phyloP scores from a whole-genome alignment of 805 yeast genomes.

The Saccharomycopsis olivae region DNA sequence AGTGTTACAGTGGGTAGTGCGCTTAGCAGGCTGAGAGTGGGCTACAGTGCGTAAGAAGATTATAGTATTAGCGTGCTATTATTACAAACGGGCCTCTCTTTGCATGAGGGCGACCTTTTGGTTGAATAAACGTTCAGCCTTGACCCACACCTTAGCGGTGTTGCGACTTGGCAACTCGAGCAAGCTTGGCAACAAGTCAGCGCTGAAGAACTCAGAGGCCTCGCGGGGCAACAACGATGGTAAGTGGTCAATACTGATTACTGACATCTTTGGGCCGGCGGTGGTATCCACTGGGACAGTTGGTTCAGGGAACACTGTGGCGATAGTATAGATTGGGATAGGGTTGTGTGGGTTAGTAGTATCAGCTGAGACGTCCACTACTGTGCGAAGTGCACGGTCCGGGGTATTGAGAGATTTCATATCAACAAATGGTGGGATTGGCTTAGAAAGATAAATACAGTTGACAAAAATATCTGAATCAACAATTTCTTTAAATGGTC shows the following conservation, averaged over 20 bases:
- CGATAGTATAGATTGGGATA: constrained; percentile 82
- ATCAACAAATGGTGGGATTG: constrained; percentile 87
- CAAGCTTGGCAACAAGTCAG: constrained; percentile 82
- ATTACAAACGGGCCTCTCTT: constrained; percentile 25
- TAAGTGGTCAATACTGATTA: constrained; percentile 90
- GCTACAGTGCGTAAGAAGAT: no score
- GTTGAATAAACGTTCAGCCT: constrained; percentile 75
- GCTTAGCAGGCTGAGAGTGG: no score
- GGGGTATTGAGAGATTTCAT: constrained; percentile 51
- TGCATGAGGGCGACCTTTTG: constrained; percentile 71
- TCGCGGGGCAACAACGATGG: constrained; percentile 96
- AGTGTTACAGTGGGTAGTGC: no score
- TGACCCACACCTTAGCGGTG: constrained; percentile 82
- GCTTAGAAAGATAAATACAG: constrained; percentile 89
- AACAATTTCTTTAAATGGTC: constrained; percentile 91
- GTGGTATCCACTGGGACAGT: constrained; percentile 76
- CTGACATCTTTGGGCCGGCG: constrained; percentile 78
- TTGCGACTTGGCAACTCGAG: constrained; percentile 74
- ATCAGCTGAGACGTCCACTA: constrained; percentile 97
- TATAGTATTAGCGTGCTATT: no score
- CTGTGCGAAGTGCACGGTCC: constrained; percentile 74
- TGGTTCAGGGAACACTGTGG: constrained; percentile 86
- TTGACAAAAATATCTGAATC: constrained; percentile 82
- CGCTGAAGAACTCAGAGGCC: constrained; percentile 84
- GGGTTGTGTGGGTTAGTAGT: constrained; percentile 99